phyloP scores from a whole-genome alignment of 805 yeast species.

The Isabelozyma heimii region DNA sequence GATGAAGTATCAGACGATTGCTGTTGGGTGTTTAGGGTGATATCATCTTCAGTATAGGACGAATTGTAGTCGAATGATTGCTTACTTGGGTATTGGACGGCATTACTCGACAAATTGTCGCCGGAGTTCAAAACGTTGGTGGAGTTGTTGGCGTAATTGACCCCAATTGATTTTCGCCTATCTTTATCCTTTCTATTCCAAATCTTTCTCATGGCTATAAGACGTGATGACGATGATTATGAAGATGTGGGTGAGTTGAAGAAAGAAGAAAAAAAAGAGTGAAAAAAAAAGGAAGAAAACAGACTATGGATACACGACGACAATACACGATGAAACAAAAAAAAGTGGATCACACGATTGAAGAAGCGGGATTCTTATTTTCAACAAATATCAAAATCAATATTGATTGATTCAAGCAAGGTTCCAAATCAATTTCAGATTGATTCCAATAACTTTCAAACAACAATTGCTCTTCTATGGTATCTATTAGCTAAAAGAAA shows the following conservation, averaged over 20 bases:
- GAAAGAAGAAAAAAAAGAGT: neutral
- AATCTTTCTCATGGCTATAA: slow-evolving; percentile 21
- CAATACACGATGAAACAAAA: neutral
- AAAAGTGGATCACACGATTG: neutral
- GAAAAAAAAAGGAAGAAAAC: neutral
- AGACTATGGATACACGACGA: neutral
- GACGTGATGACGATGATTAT: neutral
- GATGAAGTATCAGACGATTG: slow-evolving; percentile 13
- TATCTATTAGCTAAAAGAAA: neutral
- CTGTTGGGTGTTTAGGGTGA: neutral
- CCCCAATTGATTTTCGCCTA: slow-evolving; percentile 11
- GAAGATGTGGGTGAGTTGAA: neutral
- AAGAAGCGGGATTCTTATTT: neutral
- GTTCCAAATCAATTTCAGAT: neutral
- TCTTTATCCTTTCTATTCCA: slow-evolving; percentile 25
- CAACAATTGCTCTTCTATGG: neutral
- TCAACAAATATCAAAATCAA: no score
- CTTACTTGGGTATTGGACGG: neutral
- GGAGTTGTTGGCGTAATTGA: neutral
- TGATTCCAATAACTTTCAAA: neutral
- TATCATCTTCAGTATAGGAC: neutral
- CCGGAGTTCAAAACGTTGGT: neutral
- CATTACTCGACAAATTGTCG: neutral
- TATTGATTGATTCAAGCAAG: neutral
- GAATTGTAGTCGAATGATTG: neutral